phyloP scores from a whole-genome alignment of 768 basidiomycete species.

The Crepidotus variabilis region DNA sequence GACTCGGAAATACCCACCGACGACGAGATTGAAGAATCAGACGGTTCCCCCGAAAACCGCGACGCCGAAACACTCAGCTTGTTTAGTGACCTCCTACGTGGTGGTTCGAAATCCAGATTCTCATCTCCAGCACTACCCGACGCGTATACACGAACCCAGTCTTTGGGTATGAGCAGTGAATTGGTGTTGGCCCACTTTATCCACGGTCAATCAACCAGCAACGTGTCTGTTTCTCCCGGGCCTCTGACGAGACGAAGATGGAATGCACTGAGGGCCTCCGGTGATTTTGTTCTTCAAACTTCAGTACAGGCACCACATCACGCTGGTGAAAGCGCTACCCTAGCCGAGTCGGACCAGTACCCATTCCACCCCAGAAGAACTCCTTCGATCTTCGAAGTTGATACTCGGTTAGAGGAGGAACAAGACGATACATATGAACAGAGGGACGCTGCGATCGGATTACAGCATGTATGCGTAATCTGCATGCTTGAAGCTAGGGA shows the following conservation, averaged over 20 bases:
- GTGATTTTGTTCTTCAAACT: not conserved
- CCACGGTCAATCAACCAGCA: conserved; percentile 10
- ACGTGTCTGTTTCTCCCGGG: conserved; percentile 4
- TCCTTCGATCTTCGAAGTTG: not conserved
- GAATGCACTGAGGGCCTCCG: conserved; percentile 15
- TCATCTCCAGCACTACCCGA: conserved; percentile 23
- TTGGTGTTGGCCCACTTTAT: conserved; percentile 24
- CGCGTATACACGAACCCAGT: conserved; percentile 11
- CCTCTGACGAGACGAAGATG: conserved; percentile 18
- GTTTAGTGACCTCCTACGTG: conserved; percentile 49
- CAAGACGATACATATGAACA: conserved; percentile 7
- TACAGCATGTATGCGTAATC: conserved; percentile 52
- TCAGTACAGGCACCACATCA: not conserved
- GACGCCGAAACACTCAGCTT: conserved; percentile 43
- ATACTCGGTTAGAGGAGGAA: conserved; percentile 13
- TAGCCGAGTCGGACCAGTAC: too few species aligned
- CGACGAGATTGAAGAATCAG: conserved; percentile 20
- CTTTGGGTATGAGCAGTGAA: conserved; percentile 10
- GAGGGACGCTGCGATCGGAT: conserved; percentile 7
- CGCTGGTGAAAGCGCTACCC: too few species aligned
- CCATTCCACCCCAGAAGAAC: too few species aligned
- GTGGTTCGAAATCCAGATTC: conserved; percentile 9
- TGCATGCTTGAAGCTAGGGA: conserved; percentile 66
- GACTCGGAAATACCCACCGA: not conserved
- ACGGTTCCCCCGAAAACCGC: conserved; percentile 7